Evolutionary conservation across 1,284 basidiomycete species (phyloP), one percentile per base, ranked within the genome.

Genomic region (Omphalotus olearius): DNA sequence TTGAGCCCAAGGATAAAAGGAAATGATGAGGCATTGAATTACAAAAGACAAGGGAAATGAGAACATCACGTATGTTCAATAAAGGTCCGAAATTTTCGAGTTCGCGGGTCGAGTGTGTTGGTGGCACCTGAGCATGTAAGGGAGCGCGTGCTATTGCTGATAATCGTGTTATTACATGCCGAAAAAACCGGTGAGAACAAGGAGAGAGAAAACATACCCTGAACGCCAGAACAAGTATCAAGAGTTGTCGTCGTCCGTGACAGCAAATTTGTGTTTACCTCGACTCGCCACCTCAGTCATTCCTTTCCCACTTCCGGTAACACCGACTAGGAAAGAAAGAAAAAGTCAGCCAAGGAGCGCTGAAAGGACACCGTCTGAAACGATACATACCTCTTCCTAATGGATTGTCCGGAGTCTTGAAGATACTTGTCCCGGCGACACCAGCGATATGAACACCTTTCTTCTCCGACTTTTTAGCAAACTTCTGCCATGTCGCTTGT

Each of bases 401-500:
- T 1, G 93, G 93, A 65, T 95, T 95, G 61, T 97, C 94, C 11
- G 94, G 93, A 3, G 94, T 98, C 71, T 92, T 91, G 79, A 98
- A 98, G 60, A 98, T 96, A 61, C 91, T 93, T 62, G 88, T 92
- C 38, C 93, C 93, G 50, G 90, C 74, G 23, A 93, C 79, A 55
- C 91, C 92, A 54, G 83, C 91, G 60, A 90, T 91, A 70, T 86
- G 88, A 35, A 94, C 86, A 6, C 94, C 94, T 73, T 98, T 98
- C 80, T 92, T 95, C 66, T 91, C 87, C 30, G 89, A 86, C 74
- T 97, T 98, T 73, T 95, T 96, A 10, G 95, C 91, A 75, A 99
- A 99, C 73, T 93, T 94, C 71, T 98, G 92, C 96, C 96, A 99
- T 17, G 86, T 87, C 57, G 82, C 83, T 74, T 98, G 92, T 72